Evolutionary conservation across 2,329 filamentous ascomycete genomes (phyloP).

Genomic region (Calonectria multiphialidica): DNA sequence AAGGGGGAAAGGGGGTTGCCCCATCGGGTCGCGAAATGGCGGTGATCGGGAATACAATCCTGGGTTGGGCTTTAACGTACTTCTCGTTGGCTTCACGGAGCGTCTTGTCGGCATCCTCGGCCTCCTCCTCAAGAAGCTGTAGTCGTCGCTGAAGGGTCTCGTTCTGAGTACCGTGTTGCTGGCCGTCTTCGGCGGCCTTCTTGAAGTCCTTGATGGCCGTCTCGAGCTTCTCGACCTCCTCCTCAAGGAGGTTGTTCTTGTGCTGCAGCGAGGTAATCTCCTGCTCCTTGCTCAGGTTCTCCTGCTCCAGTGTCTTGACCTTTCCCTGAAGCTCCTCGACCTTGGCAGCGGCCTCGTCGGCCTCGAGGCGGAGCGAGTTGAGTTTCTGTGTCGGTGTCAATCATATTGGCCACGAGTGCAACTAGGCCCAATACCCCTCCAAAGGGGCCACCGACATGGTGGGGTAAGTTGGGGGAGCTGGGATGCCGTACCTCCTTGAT

Average conservation of each 20-base stretch:
- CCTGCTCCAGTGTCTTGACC: slow-evolving; percentile 92
- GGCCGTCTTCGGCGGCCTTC: slow-evolving; percentile 85
- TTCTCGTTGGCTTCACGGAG: slow-evolving; percentile 98
- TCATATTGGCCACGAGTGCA: slow-evolving; percentile 39
- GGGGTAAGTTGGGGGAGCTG: slow-evolving; percentile 41
- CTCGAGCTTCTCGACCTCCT: slow-evolving; percentile 94
- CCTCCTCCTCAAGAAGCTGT: slow-evolving; percentile 97
- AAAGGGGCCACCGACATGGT: slow-evolving; percentile 46
- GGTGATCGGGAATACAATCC: slow-evolving; percentile 30
- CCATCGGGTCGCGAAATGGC: slow-evolving; percentile 34
- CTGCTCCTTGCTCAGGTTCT: slow-evolving; percentile 96
- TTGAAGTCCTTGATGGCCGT: slow-evolving; percentile 86
- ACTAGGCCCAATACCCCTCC: slow-evolving; percentile 41
- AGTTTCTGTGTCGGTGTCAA: slow-evolving; percentile 76
- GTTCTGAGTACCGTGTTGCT: slow-evolving; percentile 86
- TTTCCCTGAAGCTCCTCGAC: slow-evolving; percentile 89
- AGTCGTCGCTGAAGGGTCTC: slow-evolving; percentile 92
- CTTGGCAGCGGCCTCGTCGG: slow-evolving; percentile 85
- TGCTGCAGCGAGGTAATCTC: slow-evolving; percentile 96
- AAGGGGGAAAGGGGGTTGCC: slow-evolving; percentile 12
- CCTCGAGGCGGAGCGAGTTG: slow-evolving; percentile 93
- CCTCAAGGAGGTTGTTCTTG: slow-evolving; percentile 93
- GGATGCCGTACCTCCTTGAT: slow-evolving; percentile 83
- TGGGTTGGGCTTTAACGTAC: slow-evolving; percentile 67
- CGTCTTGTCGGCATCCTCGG: slow-evolving; percentile 95